Evolutionary conservation across 2,329 filamentous ascomycete species (phyloP), one percentile per base, ranked within the genome.

Genomic region (Aspergillus bombycis): DNA sequence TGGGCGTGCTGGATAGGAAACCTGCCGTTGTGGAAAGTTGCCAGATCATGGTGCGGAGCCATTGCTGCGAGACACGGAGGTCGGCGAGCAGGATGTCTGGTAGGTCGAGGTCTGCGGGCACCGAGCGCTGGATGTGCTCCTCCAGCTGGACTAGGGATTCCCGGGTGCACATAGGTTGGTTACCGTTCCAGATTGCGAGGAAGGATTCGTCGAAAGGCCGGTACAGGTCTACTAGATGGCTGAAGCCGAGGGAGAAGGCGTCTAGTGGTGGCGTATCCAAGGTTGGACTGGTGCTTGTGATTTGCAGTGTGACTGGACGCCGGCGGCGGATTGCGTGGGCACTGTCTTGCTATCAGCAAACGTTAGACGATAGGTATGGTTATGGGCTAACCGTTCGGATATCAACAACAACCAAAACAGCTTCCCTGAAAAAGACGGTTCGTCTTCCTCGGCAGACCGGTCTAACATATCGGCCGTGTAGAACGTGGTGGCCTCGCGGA

Each of bases 31-130:
- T 89, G 3, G 88, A 88, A 1, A 89, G 83, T 69, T 91, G 89
- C 89, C 89, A 91, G n/a, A 91, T 85, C 78, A 91, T 89, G 1
- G 88, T 86, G 21, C 86, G 82, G 5, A 91, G 80, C 89, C 89
- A 91, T 70, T 90, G 88, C 71, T 91, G 88, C 1, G 88, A 90
- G 45, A 89, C 84, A 32, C 88, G 82, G 19, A 91, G 80, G 64
- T 91, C 88, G 2, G 89, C 88, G 62, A 88, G 88, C 67, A 91
- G 88, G 46, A 86, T 86, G 64, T 88, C 86, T 0, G 88, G 89
- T 26, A 80, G 77, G 52, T 85, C 82, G 16, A 87, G 78, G 67
- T 86, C 85, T 11, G 77, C 70, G 3, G 86, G 86, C 0, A 88
- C 75, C 1, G 84, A 82, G 60, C 83, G 81, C 5, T 80, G 81